Base-by-base conservation (phyloP, 495 filamentous ascomycete genomes). In the Podospora fimiseda region DNA sequence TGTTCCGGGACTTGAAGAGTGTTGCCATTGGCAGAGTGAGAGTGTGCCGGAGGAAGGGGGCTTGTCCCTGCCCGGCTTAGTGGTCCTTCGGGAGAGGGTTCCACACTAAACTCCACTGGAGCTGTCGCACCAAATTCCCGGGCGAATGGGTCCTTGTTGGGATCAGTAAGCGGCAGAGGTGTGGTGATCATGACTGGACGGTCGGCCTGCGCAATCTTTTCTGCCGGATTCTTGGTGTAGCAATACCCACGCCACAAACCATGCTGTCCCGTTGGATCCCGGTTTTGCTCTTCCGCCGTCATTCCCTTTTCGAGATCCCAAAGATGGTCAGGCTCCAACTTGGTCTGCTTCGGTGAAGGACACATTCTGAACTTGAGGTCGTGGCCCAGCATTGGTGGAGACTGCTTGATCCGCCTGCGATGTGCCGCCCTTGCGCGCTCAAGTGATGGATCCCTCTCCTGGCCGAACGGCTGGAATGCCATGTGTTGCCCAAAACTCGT, bases 381-480 rank as follows among this genome's bases (percentile, higher is more conserved):
- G 20, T 69, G 56, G 39, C 91, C 91, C 6, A 94, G 80, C 89
- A 95, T 92, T 2, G 90, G 91, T 15, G 91, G 90, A 68, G 82
- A 77, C 76, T 80, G 52, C 21, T 56, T 62, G 63, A 67, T 46
- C 66, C 66, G 38, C 75, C 60, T 41, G 23, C 66, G 61, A 43
- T 68, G 63, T 53, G 63, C 49, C 49, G 63, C 56, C 60, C 70
- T 54, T 39, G 67, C 59, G 37, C 64, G 39, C 36, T 70, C 60
- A 23, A 64, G 77, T 60, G 52, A 63, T 60, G 64, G 76, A 71
- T 63, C 67, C 46, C 63, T 60, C 64, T 74, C 54, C 54, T 70
- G 52, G 37, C 62, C 61, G 56, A 73, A 68, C 30, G 65, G 23
- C 41, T 57, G 30, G 59, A 59, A 62, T 53, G 65, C 45, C 38